Conservation (phyloP, 1,284 basidiomycete species). For the Fomes fomentarius region DNA sequence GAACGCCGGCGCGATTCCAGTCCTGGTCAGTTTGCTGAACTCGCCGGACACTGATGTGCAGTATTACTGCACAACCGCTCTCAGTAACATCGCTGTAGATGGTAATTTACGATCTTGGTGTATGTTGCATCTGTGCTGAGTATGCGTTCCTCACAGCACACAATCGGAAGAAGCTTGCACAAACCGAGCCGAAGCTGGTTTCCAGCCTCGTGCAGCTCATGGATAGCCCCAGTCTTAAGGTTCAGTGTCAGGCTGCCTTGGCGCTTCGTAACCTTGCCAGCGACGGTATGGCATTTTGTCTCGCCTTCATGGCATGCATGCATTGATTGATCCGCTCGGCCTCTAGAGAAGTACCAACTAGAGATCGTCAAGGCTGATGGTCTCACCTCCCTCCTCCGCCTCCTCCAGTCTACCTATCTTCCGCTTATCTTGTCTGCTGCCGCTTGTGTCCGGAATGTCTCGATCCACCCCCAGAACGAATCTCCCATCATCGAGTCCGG, state of each 20-base stretch:
- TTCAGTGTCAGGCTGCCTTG: conserved; percentile 98
- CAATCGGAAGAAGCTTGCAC: conserved; percentile 95
- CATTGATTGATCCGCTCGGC: too few relatives aligned
- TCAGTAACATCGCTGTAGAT: conserved; percentile 98
- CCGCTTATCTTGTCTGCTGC: conserved; percentile 99
- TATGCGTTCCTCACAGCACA: conserved; percentile 46
- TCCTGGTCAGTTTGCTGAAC: conserved; percentile 93
- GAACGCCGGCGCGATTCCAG: conserved; percentile 97
- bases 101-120: conserved; percentile 46
- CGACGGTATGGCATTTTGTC: too few relatives aligned
- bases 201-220: conserved; percentile 94
- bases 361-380: conserved; percentile 98
- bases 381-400: conserved; percentile 88
- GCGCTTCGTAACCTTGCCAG: conserved; percentile 97
- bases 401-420: conserved; percentile 96
- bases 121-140: not conserved
- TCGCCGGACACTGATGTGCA: conserved; percentile 99
- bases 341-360: conserved; percentile 94
- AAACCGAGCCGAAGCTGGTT: conserved; percentile 94
- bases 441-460: conserved; percentile 98
- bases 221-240: conserved; percentile 98
- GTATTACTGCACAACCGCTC: conserved; percentile 99
- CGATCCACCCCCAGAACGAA: conserved; percentile 98
- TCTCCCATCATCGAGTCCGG: conserved; percentile 99
- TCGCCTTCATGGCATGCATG: conserved; percentile 24